Conservation (phyloP, 75 land plant species). For the Ceratopteris richardii region DNA sequence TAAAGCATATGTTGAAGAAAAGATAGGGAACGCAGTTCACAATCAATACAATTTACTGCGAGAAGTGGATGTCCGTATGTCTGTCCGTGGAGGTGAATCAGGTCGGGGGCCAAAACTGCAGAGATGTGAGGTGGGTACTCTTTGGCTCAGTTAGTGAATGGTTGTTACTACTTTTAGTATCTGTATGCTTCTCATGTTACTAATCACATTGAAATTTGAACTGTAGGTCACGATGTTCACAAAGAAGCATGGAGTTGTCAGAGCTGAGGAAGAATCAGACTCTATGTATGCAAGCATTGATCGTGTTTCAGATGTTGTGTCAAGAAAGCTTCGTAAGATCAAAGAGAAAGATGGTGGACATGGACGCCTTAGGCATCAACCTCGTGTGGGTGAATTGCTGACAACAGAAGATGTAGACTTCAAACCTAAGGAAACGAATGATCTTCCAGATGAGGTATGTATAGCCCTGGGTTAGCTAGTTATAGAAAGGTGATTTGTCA, state of each 20-base stretch:
- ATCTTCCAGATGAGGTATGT: conserved; percentile 27
- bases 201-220: not conserved
- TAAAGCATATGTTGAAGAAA: conserved; percentile 68
- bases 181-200: conserved; percentile 2
- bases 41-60: conserved; percentile 66
- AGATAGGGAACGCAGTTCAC: conserved; percentile 89
- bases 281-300: conserved; percentile 73
- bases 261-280: conserved; percentile 85
- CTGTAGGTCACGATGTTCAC: conserved; percentile 77
- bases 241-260: conserved; percentile 86
- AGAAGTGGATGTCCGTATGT: conserved; percentile 89
- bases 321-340: conserved; percentile 90
- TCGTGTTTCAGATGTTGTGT: conserved; percentile 61
- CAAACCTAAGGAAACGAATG: conserved; percentile 16
- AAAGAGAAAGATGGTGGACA: conserved; percentile 87
- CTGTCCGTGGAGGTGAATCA: conserved; percentile 75
- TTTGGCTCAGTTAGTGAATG: not conserved
- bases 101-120: conserved; percentile 72
- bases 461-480: too few relatives aligned
- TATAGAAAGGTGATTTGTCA: too few relatives aligned
- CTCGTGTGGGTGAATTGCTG: conserved; percentile 44
- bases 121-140: conserved; percentile 66
- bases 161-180: not conserved
- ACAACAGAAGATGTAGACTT: conserved; percentile 16
- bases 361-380: conserved; percentile 58